Conservation (phyloP, 306 rosid genomes). For the Trifolium subterraneum region DNA sequence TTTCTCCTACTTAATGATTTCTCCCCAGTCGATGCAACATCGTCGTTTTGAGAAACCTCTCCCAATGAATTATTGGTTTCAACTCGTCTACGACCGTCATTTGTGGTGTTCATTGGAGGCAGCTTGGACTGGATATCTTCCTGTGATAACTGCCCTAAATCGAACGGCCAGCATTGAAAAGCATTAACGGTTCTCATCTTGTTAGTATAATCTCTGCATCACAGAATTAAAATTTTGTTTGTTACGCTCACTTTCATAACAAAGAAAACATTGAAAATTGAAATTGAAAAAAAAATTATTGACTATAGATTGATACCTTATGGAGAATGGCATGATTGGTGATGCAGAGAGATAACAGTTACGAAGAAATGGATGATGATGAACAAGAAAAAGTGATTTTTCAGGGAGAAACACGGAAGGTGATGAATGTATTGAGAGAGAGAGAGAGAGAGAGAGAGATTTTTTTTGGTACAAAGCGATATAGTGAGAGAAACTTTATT, state of each 20-base stretch:
- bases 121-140: constrained; percentile 45
- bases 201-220: constrained; percentile 66
- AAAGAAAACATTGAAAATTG: not conserved
- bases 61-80: not conserved
- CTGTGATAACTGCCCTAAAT: constrained; percentile 13
- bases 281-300: not conserved
- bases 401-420: not conserved
- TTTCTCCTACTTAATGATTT: not conserved
- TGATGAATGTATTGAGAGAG: not conserved
- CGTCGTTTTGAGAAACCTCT: not conserved
- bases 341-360: not conserved
- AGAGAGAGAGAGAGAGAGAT: not conserved
- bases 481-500: too few relatives aligned
- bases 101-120: constrained; percentile 61
- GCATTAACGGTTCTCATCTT: constrained; percentile 69
- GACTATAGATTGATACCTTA: constrained; percentile 53
- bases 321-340: constrained; percentile 71
- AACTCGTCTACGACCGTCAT: too few relatives aligned
- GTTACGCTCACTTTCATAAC: constrained; percentile 29
- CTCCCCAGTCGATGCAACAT: not conserved
- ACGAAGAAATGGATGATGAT: not conserved
- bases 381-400: not conserved
- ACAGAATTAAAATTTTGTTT: constrained; percentile 27
- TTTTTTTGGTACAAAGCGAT: too few relatives aligned
- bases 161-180: constrained; percentile 72